These are phyloP conservation scores for Botryotinia narcissicola DNA, from an alignment of 2,329 filamentous ascomycete genomes.

Conservation along the genomic window DNA sequence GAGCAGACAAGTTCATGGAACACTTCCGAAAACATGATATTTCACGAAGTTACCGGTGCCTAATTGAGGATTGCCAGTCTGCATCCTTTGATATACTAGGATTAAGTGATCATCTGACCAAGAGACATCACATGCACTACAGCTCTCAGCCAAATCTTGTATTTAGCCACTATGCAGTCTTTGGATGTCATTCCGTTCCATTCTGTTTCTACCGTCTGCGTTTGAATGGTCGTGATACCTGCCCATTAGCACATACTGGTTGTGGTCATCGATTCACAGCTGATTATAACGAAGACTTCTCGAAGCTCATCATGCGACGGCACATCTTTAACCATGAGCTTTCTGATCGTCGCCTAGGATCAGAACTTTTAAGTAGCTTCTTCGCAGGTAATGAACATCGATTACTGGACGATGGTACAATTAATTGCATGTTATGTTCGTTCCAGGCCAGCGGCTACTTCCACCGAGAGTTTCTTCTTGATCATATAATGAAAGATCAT, in stretches of 20 bases:
- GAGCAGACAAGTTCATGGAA: not conserved
- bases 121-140: not conserved
- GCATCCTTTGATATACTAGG: not conserved
- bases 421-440: not conserved
- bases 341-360: not conserved
- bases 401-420: not conserved
- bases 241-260: not conserved
- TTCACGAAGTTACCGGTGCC: not conserved
- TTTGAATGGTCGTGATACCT: not conserved
- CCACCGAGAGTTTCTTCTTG: not conserved
- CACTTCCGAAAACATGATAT: not conserved
- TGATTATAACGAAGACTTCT: rapidly evolving
- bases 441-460: not conserved
- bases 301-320: rapidly evolving
- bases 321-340: not conserved
- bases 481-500: not conserved
- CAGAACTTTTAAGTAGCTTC: rapidly evolving
- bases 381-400: rapidly evolving
- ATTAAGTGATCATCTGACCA: not conserved
- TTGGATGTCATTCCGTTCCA: no score
- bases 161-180: no score
- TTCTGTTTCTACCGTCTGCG: rapidly evolving
- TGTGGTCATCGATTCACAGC: not conserved
- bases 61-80: not conserved
- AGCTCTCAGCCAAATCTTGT: no score